A percentile compares a stretch with the other conserved stretches of the same genome.
Conservation (phyloP, 129 eudicot species). For the Rutidosis leptorrhynchoides region DNA sequence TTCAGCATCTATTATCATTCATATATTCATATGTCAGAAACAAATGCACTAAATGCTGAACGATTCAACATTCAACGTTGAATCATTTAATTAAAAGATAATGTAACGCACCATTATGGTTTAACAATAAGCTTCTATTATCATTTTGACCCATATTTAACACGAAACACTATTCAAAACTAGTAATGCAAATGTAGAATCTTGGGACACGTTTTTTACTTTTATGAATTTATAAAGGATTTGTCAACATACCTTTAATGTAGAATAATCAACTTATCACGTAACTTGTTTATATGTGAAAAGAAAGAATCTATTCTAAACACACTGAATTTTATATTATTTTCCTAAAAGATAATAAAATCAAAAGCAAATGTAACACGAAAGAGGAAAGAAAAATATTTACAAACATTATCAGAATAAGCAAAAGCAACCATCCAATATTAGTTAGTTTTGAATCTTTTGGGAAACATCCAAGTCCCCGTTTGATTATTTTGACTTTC, state of each 20-base stretch:
- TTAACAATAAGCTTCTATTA: too few relatives aligned
- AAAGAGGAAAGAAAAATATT: slow-evolving; percentile 11
- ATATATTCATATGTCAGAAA: too few relatives aligned
- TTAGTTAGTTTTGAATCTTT: neutral
- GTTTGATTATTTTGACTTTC: neutral
- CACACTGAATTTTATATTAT: neutral
- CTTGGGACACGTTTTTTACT: neutral
- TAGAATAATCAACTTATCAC: neutral
- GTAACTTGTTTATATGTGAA: neutral
- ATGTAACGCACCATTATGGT: too few relatives aligned
- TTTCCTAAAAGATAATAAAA: neutral
- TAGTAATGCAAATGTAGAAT: neutral
- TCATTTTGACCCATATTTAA: neutral
- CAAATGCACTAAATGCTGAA: too few relatives aligned
- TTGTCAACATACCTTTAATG: neutral
- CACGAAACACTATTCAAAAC: neutral
- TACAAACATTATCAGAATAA: slow-evolving; percentile 16
- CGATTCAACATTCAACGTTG: too few relatives aligned
- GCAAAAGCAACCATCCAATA: slow-evolving; percentile 20
- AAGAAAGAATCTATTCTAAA: neutral
- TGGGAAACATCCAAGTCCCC: slow-evolving; percentile 10
- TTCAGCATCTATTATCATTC: too few relatives aligned
- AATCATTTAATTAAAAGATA: too few relatives aligned
- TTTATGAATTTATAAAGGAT: too few relatives aligned
- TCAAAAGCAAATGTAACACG: slow-evolving; percentile 18